Percentiles rank a stretch among this genome's conserved stretches.
Evolutionary conservation across 805 yeast species (phyloP).

Genomic region (Hanseniaspora thailandica): DNA sequence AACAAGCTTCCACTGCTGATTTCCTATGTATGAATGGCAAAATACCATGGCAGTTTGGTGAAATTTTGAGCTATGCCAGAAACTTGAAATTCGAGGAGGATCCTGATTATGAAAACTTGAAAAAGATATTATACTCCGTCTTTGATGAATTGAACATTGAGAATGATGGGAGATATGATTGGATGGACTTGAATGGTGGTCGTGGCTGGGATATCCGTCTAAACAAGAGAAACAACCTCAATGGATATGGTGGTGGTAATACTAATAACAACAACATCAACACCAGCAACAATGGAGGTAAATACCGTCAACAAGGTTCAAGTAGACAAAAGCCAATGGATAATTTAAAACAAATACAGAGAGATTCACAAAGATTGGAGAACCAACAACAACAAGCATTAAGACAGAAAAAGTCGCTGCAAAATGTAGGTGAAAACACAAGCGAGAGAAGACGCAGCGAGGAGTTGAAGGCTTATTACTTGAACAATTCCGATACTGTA

Average conservation of each 20-base stretch:
- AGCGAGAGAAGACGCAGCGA: background rate
- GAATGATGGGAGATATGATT: slow-evolving; percentile 63
- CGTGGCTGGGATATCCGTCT: slow-evolving; percentile 70
- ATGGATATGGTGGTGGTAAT: slow-evolving; percentile 69
- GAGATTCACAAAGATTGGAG: slow-evolving; percentile 10
- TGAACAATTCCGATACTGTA: background rate
- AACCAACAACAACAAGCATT: slow-evolving; percentile 10
- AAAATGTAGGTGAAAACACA: background rate
- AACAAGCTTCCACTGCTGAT: slow-evolving; percentile 54
- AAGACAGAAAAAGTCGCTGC: background rate
- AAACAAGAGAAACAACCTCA: slow-evolving; percentile 67
- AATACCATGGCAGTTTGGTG: slow-evolving; percentile 63
- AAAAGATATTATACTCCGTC: slow-evolving; percentile 48
- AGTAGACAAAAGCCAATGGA: slow-evolving; percentile 14
- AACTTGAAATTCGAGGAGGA: slow-evolving; percentile 63
- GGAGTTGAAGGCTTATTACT: slow-evolving; percentile 7
- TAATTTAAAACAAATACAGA: slow-evolving; percentile 10
- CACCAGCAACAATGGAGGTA: slow-evolving; percentile 18
- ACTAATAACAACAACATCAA: slow-evolving; percentile 29
- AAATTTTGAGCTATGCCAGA: slow-evolving; percentile 58
- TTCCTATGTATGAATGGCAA: slow-evolving; percentile 44
- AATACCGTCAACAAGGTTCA: slow-evolving; percentile 20
- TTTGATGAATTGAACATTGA: slow-evolving; percentile 45
- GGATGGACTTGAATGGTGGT: slow-evolving; percentile 72
- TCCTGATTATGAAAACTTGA: slow-evolving; percentile 62